Base-by-base conservation (phyloP, 192 early-diverging fungal species). In the Linnemannia elongata region DNA sequence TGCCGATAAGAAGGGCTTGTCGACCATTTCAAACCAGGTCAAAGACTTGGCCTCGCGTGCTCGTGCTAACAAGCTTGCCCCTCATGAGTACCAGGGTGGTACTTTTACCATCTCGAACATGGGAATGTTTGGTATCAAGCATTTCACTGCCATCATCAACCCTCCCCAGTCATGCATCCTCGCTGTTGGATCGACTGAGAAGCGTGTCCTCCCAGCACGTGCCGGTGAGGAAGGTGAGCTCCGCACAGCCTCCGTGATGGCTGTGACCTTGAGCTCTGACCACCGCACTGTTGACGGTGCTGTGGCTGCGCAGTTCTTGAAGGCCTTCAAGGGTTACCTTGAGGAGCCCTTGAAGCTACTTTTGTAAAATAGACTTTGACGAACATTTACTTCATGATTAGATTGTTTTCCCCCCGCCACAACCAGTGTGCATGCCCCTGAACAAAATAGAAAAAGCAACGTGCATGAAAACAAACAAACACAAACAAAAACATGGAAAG, bases 101-200 rank as follows among this genome's bases (percentile, higher is more conserved):
- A 94, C 95, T 60, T 99, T 99, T 91, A 96, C 98, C 75, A 98
- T 99, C 89, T 98, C 97, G 74, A 99, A 99, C 92, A 91, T 99
- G 78, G 98, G 98, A 78, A 99, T 99, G 98, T 98, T 92, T 82
- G 97, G 97, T 69, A 94, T 98, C 88, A 93, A 93, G 78, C 94
- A 95, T 81, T 99, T 99, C 91, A 97, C 97, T 44, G 98, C 98
- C 72, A 99, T 99, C 84, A 98, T 99, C 90, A 98, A 99, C 92
- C 96, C 96, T 45, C 97, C 97, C 27, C 97, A 98, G 79, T 89
- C 97, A 2, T 94, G 94, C 79, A 99, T 99, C 84, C 92, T 99
- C 38, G 97, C 97, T 80, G 94, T 99, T 39, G 98, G 98, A 85
- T 70, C 91, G 41, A 90, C 94, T 24, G 90, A 93, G 88, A 92